These are phyloP conservation scores for Desmodesmus armatus DNA, from an alignment of 139 green algal species.

Conservation along the genomic window DNA sequence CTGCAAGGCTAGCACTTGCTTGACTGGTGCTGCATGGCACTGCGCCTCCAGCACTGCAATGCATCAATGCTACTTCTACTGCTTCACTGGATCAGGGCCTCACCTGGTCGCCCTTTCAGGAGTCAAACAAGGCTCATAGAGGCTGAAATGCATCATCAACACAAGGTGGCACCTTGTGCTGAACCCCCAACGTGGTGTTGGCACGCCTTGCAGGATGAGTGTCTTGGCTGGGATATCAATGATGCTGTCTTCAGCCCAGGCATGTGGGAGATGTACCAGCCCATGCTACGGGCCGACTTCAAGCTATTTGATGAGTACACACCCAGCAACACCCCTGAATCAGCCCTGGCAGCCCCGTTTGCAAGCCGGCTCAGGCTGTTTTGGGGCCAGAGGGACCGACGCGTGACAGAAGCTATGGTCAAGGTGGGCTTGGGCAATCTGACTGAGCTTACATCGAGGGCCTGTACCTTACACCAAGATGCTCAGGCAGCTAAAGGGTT, in stretches of 20 bases:
- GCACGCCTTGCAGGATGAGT: slow-evolving; percentile 75
- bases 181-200: no score
- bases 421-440: slow-evolving; percentile 32
- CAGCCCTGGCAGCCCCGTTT: background rate
- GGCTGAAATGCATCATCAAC: no score
- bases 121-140: no score
- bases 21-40: no score
- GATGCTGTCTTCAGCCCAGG: slow-evolving; percentile 75
- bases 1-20: no score
- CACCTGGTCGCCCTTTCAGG: no score
- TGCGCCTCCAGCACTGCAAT: no score
- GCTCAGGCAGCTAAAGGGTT: no score
- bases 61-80: slow-evolving; percentile 8
- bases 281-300: slow-evolving; percentile 85
- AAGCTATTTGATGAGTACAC: slow-evolving; percentile 72
- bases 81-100: slow-evolving; percentile 5
- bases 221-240: slow-evolving; percentile 83
- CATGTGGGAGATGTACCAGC: slow-evolving; percentile 77
- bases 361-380: slow-evolving; percentile 52
- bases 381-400: slow-evolving; percentile 64
- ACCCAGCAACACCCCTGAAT: background rate
- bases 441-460: slow-evolving; percentile 1
- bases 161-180: no score
- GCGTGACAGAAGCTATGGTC: slow-evolving; percentile 70
- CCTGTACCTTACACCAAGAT: no score